These are phyloP conservation scores for Hyphopichia khmerensis DNA, from an alignment of 1,139 yeast species.

Conservation along the genomic window DNA sequence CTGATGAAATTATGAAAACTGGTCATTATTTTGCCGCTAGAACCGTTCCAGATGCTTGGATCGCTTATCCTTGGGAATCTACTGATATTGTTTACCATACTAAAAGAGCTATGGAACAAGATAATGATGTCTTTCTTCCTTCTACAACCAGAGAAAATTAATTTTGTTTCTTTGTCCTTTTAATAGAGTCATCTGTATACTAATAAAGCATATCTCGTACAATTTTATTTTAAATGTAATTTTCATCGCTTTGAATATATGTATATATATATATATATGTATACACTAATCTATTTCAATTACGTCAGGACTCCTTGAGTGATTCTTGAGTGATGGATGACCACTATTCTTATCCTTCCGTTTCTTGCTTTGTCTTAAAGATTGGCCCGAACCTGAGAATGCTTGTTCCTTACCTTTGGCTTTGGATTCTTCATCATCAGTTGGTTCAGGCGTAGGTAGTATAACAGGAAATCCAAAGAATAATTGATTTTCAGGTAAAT, in stretches of 20 bases:
- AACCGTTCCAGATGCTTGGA: conserved; percentile 91
- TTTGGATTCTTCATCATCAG: conserved; percentile 26
- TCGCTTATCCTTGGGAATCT: conserved; percentile 98
- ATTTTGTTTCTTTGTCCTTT: not conserved
- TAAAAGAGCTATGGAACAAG: conserved; percentile 76
- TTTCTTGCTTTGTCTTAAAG: conserved; percentile 71
- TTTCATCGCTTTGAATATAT: too few relatives aligned
- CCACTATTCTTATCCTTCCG: conserved; percentile 57
- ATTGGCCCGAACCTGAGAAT: conserved; percentile 66
- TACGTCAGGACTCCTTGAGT: conserved; percentile 67
- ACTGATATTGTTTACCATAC: conserved; percentile 88
- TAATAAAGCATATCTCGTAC: not conserved
- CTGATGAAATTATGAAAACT: conserved; percentile 58
- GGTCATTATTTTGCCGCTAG: conserved; percentile 89
- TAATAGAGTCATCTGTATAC: not conserved
- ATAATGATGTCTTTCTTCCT: conserved; percentile 47
- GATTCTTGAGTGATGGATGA: conserved; percentile 45
- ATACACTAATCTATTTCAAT: conserved; percentile 66
- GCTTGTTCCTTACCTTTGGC: conserved; percentile 17
- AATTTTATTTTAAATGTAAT: too few relatives aligned
- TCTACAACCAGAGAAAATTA: conserved; percentile 16
- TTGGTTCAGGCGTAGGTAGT: conserved; percentile 58
- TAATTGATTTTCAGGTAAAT: conserved; percentile 78
- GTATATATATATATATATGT: not conserved
- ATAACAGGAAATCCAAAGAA: conserved; percentile 92